Conservation (phyloP, 371 early-diverging fungal species). For the Mucor plumbeus region DNA sequence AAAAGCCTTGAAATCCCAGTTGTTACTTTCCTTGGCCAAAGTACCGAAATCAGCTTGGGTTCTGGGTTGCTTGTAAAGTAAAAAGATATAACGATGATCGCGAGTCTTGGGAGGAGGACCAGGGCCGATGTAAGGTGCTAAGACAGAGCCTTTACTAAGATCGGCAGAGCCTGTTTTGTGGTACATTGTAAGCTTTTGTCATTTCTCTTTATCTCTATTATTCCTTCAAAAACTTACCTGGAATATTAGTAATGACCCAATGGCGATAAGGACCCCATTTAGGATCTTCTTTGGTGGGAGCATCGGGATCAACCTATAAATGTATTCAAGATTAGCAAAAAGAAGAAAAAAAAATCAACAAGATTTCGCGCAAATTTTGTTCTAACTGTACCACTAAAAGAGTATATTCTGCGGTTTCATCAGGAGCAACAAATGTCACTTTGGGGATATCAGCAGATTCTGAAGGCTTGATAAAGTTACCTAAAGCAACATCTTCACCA, state of each 20-base stretch:
- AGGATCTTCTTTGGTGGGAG: slow-evolving; percentile 61
- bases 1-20: slow-evolving; percentile 57
- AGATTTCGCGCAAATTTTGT: neutral
- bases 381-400: slow-evolving; percentile 53
- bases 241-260: slow-evolving; percentile 65
- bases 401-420: slow-evolving; percentile 54
- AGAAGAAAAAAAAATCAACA: neutral
- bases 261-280: slow-evolving; percentile 65
- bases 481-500: slow-evolving; percentile 54
- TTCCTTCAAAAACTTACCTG: slow-evolving; percentile 29
- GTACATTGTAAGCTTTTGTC: neutral
- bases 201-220: neutral
- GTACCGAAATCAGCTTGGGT: slow-evolving; percentile 26
- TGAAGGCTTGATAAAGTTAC: slow-evolving; percentile 49
- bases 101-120: slow-evolving; percentile 62
- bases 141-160: slow-evolving; percentile 27
- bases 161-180: slow-evolving; percentile 31
- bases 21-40: slow-evolving; percentile 35
- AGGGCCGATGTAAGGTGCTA: slow-evolving; percentile 63
- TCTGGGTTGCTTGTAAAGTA: slow-evolving; percentile 61
- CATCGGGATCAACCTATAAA: slow-evolving; percentile 68
- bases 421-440: slow-evolving; percentile 48
- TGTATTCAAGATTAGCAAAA: neutral
- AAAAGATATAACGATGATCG: slow-evolving; percentile 67
- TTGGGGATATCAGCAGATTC: slow-evolving; percentile 46